Percentiles rank a stretch among this genome's conserved stretches.
Conservation (phyloP, 495 filamentous ascomycete genomes). For the Aspergillus nidulans region DNA sequence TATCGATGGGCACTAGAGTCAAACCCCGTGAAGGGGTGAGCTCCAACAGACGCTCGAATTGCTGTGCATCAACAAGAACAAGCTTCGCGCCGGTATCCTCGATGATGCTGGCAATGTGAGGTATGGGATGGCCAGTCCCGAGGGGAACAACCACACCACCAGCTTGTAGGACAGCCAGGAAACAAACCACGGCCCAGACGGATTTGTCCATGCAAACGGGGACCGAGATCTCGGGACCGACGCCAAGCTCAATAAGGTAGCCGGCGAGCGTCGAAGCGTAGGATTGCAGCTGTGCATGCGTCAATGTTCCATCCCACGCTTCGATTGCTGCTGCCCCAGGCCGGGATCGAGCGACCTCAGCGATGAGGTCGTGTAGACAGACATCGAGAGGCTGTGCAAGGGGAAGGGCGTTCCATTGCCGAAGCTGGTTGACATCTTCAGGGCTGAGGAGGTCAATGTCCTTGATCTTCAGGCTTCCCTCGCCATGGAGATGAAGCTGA, state of each 20-base stretch:
- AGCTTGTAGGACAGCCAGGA: conserved; percentile 41
- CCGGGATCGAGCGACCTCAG: neutral
- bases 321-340: conserved; percentile 18
- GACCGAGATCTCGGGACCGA: conserved; percentile 28
- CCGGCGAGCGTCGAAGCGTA: conserved; percentile 7
- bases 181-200: conserved; percentile 29
- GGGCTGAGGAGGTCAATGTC: neutral
- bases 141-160: conserved; percentile 43
- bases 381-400: neutral
- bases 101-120: conserved; percentile 36
- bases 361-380: neutral
- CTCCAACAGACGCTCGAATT: conserved; percentile 5
- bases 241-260: conserved; percentile 23
- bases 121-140: conserved; percentile 40
- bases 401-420: neutral
- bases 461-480: neutral
- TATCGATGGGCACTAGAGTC: neutral
- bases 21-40: neutral
- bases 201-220: conserved; percentile 44
- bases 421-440: neutral
- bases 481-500: neutral
- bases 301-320: conserved; percentile 18
- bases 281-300: conserved; percentile 21
- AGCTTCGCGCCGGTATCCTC: neutral
- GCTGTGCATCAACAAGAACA: neutral